A percentile compares a stretch with the other conserved stretches of the same genome.
Evolutionary conservation across 352 stramenopile species (phyloP).

Genomic region (Blastocystis hominis): DNA sequence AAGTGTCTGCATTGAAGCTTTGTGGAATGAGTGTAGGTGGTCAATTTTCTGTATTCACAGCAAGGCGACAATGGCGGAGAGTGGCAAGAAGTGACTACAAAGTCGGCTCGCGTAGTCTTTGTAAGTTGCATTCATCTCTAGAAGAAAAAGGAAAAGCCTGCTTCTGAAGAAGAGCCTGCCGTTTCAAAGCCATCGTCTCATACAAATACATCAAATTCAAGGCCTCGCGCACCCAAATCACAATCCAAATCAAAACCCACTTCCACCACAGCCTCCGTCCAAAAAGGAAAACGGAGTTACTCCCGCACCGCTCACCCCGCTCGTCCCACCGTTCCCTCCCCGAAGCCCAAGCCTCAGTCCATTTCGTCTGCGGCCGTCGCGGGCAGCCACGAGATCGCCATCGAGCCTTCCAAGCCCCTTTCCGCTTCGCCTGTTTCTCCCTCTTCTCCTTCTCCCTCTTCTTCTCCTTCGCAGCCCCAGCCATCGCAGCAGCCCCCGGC

Average conservation of each 20-base stretch:
- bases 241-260: background rate
- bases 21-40: slow-evolving; percentile 21
- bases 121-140: background rate
- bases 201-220: background rate
- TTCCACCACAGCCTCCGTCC: background rate
- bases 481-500: background rate
- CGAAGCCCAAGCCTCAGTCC: background rate
- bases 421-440: background rate
- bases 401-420: background rate
- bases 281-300: background rate
- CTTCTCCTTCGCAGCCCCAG: background rate
- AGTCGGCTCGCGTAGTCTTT: background rate
- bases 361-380: no score
- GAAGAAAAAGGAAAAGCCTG: background rate
- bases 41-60: background rate
- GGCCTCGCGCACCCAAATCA: no score
- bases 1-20: background rate
- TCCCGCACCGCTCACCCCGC: background rate
- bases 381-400: background rate
- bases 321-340: background rate
- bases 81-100: slow-evolving; percentile 25
- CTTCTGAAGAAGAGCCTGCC: background rate
- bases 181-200: background rate
- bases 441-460: background rate
- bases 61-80: background rate